Evolutionary conservation across 2,329 filamentous ascomycete species (phyloP), one percentile per base, ranked within the genome.

Genomic region (Chaetomium strumarium): DNA sequence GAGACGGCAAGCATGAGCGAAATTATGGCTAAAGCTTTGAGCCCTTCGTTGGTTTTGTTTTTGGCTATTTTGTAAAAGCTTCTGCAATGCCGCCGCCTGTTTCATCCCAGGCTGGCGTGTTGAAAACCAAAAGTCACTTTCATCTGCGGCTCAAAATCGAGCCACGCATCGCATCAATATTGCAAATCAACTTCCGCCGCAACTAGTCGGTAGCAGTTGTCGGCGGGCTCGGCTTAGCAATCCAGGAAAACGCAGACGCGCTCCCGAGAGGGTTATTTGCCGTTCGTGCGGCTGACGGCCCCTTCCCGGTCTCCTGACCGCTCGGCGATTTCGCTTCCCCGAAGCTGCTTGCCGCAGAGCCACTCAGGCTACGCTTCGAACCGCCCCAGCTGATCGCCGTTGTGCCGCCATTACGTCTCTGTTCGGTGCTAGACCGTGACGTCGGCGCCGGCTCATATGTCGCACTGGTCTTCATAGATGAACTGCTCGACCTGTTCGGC

Each of bases 181-280:
- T 24, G 24, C n/a, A 24, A 4, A 24, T 24, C n/a, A n/a, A 7
- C 7, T 24, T 7, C 24, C 24, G 24, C n/a, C 29, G 13, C 16
- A 19, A 3, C 50, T 56, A 70, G 40, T 72, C 68, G 7, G 66
- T 67, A 20, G 66, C 57, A 5, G 69, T 60, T 10, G 72, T 64
- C 2, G 72, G 64, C 11, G 70, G 64, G 62, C 73, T 73, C 42
- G 75, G 69, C 61, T 76, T 76, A 44, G 87, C 92, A 75, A 96
- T 85, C 91, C 91, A 97, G 12, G 88, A 85, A 72, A 97, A 97
- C 2, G 92, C 92, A 53, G 89, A 93, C 13, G 88, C 92, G n/a
- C 88, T 88, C 9, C 92, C 92, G 16, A 96, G 81, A 0, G 93
- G 92, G 64, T 97, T 64, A n/a, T 58, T 97, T 31, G 82, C 76